Conservation (phyloP, 768 basidiomycete species). For the Collybia sordida region DNA sequence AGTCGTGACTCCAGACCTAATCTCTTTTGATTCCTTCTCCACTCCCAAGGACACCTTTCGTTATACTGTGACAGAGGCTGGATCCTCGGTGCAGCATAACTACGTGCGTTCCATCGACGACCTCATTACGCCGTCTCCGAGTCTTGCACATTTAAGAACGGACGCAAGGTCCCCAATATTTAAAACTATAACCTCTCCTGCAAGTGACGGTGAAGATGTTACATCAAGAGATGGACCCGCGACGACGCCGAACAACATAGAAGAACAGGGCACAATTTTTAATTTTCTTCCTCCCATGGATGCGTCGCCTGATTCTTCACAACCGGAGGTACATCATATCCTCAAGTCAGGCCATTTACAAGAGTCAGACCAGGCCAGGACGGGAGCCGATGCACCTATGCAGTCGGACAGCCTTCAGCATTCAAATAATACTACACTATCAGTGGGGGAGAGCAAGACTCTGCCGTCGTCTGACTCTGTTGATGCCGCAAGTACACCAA, state of each 20-base stretch:
- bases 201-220: not conserved
- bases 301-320: no score
- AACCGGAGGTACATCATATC: no score
- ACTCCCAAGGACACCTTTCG: slow-evolving; percentile 18
- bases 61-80: slow-evolving; percentile 14
- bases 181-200: not conserved
- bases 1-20: slow-evolving; percentile 22
- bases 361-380: no score
- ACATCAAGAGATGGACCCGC: not conserved
- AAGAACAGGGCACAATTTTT: not conserved
- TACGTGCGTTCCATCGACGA: slow-evolving; percentile 25
- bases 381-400: no score
- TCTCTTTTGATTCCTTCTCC: slow-evolving; percentile 43
- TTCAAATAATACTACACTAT: no score
- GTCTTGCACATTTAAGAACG: not conserved
- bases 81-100: slow-evolving; percentile 4
- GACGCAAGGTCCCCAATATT: not conserved
- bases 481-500: no score
- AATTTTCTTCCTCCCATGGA: no score
- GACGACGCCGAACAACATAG: not conserved
- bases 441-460: no score
- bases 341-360: no score
- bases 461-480: no score
- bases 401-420: no score
- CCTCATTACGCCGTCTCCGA: slow-evolving; percentile 19